Base-by-base conservation (phyloP, 805 yeast genomes). In the Hanseniaspora lindneri region DNA sequence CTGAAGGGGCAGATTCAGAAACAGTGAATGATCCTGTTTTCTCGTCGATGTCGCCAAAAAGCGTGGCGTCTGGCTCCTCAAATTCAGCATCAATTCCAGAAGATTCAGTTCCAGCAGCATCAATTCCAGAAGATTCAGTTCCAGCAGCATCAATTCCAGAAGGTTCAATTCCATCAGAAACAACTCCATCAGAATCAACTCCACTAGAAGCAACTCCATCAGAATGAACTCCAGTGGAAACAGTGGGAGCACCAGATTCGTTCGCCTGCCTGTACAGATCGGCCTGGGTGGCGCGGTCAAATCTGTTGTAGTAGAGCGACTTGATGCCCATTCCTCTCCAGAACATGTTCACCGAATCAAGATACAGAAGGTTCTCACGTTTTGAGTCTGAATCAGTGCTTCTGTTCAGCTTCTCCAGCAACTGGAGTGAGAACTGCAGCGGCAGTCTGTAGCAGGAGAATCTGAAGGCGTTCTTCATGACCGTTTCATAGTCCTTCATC, bases 391-490 rank as follows among this genome's bases (percentile, higher is more conserved):
- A 13, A 11, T 35, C 39, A 11, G 20, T 27, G 8, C 21, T 21
- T 21, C 27, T 20, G 20, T 21, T 35, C 6, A 35, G 4, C 14
- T 35, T 35, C 5, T 35, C 27, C 4, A 35, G 27, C 4, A 35
- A 14, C 14, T 35, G 39, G 9, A 35, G n/a, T 11, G 39, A 20
- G n/a, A 35, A 35, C 27, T 35, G 39, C 7, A 35, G 27, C 14
- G 39, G 39, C 16, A 35, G 21, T 35, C 39, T 20, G 13, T 35
- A 35, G n/a, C 39, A 35, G 13, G 39, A 20, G n/a, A 44, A 44
- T 30, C 48, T 37, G n/a, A 44, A 44, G 1, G 42, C 48, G 33
- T 44, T 37, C 7, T 28, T 23, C 6, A 29, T 8, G 11, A 37
- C 48, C 3, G 19, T 25, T 11, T 28, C 37, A 29, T 2, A 13